A percentile compares a stretch with the other conserved stretches of the same genome.
Evolutionary conservation across 495 filamentous ascomycete genomes (phyloP).

Genomic region (Letharia lupina): DNA sequence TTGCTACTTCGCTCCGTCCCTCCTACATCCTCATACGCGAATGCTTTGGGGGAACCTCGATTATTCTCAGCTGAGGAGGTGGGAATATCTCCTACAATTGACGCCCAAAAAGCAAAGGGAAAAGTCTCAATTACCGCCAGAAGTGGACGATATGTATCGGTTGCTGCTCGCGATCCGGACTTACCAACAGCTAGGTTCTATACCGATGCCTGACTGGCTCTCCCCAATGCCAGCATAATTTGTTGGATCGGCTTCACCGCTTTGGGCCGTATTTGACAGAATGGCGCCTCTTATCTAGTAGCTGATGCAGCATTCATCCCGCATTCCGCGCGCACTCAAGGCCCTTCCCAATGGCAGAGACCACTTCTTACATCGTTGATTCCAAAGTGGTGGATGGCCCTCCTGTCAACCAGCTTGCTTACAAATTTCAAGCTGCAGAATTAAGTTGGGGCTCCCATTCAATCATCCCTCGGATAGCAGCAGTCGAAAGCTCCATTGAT

Average conservation of each 20-base stretch:
- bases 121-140: slow-evolving; percentile 6
- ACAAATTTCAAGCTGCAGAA: too few relatives aligned
- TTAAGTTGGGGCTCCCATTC: background rate
- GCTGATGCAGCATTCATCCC: background rate
- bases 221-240: slow-evolving; percentile 7
- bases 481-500: slow-evolving; percentile 1
- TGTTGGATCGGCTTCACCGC: background rate
- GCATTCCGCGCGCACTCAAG: background rate
- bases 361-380: too few relatives aligned
- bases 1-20: slow-evolving; percentile 6
- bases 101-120: background rate
- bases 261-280: background rate
- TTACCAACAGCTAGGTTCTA: slow-evolving; percentile 6
- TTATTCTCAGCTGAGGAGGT: slow-evolving; percentile 5
- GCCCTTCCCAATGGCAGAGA: background rate
- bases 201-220: background rate
- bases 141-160: slow-evolving; percentile 18
- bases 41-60: background rate
- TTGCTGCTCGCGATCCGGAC: slow-evolving; percentile 10
- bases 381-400: too few relatives aligned
- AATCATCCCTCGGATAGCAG: background rate
- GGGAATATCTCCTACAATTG: background rate
- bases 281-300: background rate
- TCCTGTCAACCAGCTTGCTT: too few relatives aligned
- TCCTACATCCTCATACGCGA: background rate